Evolutionary conservation across 2,329 filamentous ascomycete species (phyloP), one percentile per base, ranked within the genome.

Genomic region (Neofusicoccum ribis): DNA sequence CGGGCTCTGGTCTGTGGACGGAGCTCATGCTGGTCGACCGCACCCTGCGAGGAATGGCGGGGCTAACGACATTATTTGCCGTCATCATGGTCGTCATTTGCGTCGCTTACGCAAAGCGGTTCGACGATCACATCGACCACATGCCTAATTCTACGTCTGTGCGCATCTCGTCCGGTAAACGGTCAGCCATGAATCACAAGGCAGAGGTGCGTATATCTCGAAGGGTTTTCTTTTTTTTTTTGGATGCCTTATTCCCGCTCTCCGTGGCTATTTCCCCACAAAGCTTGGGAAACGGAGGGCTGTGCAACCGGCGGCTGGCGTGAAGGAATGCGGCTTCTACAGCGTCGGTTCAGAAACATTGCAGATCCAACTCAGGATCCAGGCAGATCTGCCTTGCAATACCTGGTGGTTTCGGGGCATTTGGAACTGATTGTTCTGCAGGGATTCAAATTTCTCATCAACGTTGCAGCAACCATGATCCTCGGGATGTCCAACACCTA

Each of bases 401-500:
- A 5, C 27, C 27, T 31, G 27, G 27, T 31, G 7, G 27, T 31
- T 31, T 31, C 6, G 27, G 27, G 27, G 27, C 5, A 31, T 7
- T 31, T 7, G 5, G 6, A 31, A 31, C 6, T 31, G 27, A 31
- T 31, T 31, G 27, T 31, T 31, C 27, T 31, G 27, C 27, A 31
- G 61, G 54, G 44, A n/a, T 41, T 60, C 36, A 65, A 65, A 17
- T 64, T 75, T 3, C 46, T 74, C 4, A 72, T 74, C 63, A 75
- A 76, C 65, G 63, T 72, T 3, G 72, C 69, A 6, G 72, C 71
- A 2, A 75, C 73, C 11, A 73, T 74, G 69, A 65, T 74, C 5
- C 65, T 76, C 5, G 72, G 73, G 9, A 73, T 73, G 70, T 72
- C 71, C 47, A 75, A 75, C 23, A 75, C 72, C 3, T 76, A 75